Conservation (phyloP, 2,329 filamentous ascomycete species). For the Botrytis fragariae region DNA sequence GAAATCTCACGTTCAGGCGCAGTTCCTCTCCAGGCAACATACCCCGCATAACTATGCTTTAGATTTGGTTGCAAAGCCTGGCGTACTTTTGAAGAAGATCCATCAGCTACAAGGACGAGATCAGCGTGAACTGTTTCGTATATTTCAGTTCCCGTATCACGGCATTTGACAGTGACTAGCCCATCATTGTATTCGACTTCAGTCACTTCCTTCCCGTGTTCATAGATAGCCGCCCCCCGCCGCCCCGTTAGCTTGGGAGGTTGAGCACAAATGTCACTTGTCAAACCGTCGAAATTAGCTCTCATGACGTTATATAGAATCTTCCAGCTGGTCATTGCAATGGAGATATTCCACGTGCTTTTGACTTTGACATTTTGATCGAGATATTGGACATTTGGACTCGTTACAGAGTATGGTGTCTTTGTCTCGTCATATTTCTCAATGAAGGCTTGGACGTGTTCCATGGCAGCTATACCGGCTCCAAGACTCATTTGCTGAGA, state of each 20-base stretch:
- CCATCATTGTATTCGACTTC: background rate
- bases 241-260: background rate
- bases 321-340: constrained; percentile 23
- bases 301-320: constrained; percentile 26
- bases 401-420: background rate
- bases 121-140: background rate
- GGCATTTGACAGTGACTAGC: background rate
- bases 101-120: constrained; percentile 3
- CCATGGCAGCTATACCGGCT: constrained; percentile 11
- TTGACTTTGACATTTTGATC: background rate
- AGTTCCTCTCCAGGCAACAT: constrained; percentile 4
- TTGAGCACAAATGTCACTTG: constrained; percentile 13
- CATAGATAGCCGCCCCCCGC: background rate
- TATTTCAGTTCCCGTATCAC: background rate
- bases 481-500: background rate
- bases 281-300: constrained; percentile 29
- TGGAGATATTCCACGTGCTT: background rate
- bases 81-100: background rate
- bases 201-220: background rate
- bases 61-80: background rate
- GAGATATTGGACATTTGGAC: constrained; percentile 2
- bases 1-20: background rate
- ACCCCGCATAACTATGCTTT: background rate
- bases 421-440: background rate
- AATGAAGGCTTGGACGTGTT: background rate